Evolutionary conservation across 805 yeast species (phyloP), one percentile per base, ranked within the genome.

Genomic region (Wickerhamiella australiensis): DNA sequence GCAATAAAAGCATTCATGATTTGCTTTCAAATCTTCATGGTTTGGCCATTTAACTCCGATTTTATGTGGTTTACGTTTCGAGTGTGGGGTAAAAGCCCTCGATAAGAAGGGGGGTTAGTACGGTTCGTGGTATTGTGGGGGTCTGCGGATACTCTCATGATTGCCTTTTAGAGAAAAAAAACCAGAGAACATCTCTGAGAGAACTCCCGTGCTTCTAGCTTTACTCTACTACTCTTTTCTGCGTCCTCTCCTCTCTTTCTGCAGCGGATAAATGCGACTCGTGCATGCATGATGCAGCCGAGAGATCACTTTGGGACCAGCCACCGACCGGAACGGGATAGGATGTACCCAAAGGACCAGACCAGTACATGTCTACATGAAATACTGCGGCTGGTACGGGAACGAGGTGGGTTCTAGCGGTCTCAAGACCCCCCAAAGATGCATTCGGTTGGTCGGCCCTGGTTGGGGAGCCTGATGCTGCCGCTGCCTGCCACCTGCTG

Each of bases 181-280:
- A n/a, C n/a, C n/a, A n/a, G n/a, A n/a, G n/a, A n/a, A n/a, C n/a
- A n/a, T n/a, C n/a, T n/a, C n/a, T n/a, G n/a, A n/a, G n/a, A n/a
- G n/a, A n/a, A n/a, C n/a, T n/a, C n/a, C n/a, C n/a, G n/a, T n/a
- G n/a, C n/a, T n/a, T n/a, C n/a, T n/a, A n/a, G n/a, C n/a, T n/a
- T n/a, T n/a, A n/a, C 27, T 25, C 9, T 9, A 25, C 27, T 9
- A 25, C 27, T 25, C n/a, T 31, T 13, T 31, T 33, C n/a, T 11
- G 11, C 9, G n/a, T 11, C 33, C 5, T 29, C 20, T 15, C 38
- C 38, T 20, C 38, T 33, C 38, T 17, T 9, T 5, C 21, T 33
- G 38, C 38, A 33, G 38, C 38, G 38, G 38, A 33, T 33, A 9
- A 33, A 33, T 33, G 38, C 38, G 38, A 33, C 38, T 33, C 38